phyloP scores from a whole-genome alignment of 805 yeast genomes.

The Starmerella vaccinii region DNA sequence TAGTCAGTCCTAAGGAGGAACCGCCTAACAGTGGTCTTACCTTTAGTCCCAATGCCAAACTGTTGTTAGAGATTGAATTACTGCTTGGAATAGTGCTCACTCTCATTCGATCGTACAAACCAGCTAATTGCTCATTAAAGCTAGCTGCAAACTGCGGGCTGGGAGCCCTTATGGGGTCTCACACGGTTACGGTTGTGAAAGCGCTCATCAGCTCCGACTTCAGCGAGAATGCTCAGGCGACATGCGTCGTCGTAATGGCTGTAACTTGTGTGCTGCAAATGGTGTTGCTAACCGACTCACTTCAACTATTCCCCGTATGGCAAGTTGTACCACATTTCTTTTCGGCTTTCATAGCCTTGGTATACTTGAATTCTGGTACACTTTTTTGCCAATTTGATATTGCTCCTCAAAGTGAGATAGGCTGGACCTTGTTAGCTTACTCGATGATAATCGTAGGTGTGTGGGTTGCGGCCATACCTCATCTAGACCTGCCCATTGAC shows the following conservation, averaged over 20 bases:
- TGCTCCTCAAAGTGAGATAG: constrained; percentile 22
- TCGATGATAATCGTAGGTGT: constrained; percentile 36
- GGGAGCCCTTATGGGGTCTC: constrained; percentile 38
- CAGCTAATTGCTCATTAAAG: constrained; percentile 12
- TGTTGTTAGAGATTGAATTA: background rate
- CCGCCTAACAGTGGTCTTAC: background rate
- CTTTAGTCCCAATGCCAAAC: background rate
- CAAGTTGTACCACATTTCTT: constrained; percentile 44
- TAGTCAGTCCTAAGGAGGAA: constrained; percentile 29
- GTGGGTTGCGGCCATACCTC: constrained; percentile 27
- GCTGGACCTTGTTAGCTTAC: constrained; percentile 33
- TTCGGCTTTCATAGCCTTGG: constrained; percentile 39
- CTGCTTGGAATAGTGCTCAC: background rate
- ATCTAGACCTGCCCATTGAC: constrained; percentile 15
- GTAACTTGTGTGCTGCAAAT: constrained; percentile 38
- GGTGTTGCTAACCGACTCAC: constrained; percentile 33
- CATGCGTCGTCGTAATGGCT: constrained; percentile 22
- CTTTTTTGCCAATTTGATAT: constrained; percentile 36
- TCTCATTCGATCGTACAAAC: background rate
- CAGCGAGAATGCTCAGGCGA: constrained; percentile 12
- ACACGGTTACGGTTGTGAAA: constrained; percentile 40
- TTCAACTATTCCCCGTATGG: constrained; percentile 36
- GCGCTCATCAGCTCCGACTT: constrained; percentile 30
- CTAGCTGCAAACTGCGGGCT: constrained; percentile 13
- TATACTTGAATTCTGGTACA: constrained; percentile 36